Evolutionary conservation across 129 eudicot species (phyloP).

Genomic region (Centaurea solstitialis): DNA sequence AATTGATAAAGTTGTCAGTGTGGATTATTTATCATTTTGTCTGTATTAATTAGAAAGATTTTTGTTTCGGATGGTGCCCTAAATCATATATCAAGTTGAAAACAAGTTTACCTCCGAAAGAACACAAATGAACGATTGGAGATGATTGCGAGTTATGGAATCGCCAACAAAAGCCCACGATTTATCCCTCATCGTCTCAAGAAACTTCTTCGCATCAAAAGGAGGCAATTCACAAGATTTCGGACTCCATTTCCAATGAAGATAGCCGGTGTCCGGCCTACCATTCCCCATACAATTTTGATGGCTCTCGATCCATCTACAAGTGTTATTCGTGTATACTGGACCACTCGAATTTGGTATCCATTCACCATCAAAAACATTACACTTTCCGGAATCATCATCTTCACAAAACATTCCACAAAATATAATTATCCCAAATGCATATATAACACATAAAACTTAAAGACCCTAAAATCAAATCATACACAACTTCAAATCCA

Average conservation of each 20-base stretch:
- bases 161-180: slow-evolving; percentile 90
- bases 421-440: neutral
- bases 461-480: neutral
- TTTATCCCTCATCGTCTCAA: slow-evolving; percentile 83
- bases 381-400: slow-evolving; percentile 54
- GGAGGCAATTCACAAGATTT: slow-evolving; percentile 72
- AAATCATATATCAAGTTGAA: neutral
- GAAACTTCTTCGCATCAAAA: slow-evolving; percentile 67
- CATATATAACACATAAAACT: neutral
- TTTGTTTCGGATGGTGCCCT: too few species aligned
- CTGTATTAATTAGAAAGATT: too few species aligned
- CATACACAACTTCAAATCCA: neutral
- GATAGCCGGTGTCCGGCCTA: slow-evolving; percentile 76
- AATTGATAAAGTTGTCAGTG: too few species aligned
- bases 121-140: slow-evolving; percentile 81
- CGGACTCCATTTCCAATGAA: slow-evolving; percentile 91
- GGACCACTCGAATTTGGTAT: slow-evolving; percentile 59
- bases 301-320: slow-evolving; percentile 70
- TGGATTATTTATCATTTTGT: too few species aligned
- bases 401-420: slow-evolving; percentile 20
- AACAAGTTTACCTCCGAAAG: slow-evolving; percentile 69
- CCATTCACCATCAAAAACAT: slow-evolving; percentile 83
- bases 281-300: slow-evolving; percentile 95
- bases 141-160: slow-evolving; percentile 85
- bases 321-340: slow-evolving; percentile 66